Percentiles rank a stretch among this genome's conserved stretches.
phyloP scores from a whole-genome alignment of 495 filamentous ascomycete genomes.

The Aspergillus mulundensis region DNA sequence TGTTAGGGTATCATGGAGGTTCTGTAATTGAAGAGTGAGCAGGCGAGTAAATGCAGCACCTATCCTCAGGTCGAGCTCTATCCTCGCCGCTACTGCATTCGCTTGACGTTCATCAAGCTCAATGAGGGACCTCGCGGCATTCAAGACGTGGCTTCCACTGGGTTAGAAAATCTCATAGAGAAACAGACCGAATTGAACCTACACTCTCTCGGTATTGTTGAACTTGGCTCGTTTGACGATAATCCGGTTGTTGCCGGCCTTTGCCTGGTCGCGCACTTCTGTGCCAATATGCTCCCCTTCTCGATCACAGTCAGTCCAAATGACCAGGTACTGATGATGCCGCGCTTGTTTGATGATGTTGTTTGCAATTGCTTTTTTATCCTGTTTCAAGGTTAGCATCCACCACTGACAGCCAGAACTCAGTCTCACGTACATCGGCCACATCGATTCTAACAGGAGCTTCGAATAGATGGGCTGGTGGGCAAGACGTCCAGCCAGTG shows the following conservation, averaged over 20 bases:
- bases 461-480: constrained; percentile 76
- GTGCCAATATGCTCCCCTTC: constrained; percentile 95
- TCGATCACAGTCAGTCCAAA: constrained; percentile 98
- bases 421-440: constrained; percentile 48
- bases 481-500: constrained; percentile 74
- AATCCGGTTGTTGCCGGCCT: constrained; percentile 64
- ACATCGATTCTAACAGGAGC: constrained; percentile 66
- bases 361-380: constrained; percentile 72
- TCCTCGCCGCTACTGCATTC: constrained; percentile 81
- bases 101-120: constrained; percentile 81
- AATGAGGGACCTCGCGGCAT: constrained; percentile 71
- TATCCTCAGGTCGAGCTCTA: constrained; percentile 88
- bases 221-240: constrained; percentile 84
- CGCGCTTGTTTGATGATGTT: constrained; percentile 81
- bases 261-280: constrained; percentile 83
- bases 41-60: constrained; percentile 91
- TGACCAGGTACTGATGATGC: constrained; percentile 67
- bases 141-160: constrained; percentile 63
- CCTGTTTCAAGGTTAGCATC: constrained; percentile 41
- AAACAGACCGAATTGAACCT: constrained; percentile 26
- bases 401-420: background rate
- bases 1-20: constrained; percentile 57
- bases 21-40: constrained; percentile 68
- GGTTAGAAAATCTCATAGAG: background rate
- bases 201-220: constrained; percentile 94